phyloP scores from a whole-genome alignment of 805 yeast genomes.

The Cephaloascus albidus region DNA sequence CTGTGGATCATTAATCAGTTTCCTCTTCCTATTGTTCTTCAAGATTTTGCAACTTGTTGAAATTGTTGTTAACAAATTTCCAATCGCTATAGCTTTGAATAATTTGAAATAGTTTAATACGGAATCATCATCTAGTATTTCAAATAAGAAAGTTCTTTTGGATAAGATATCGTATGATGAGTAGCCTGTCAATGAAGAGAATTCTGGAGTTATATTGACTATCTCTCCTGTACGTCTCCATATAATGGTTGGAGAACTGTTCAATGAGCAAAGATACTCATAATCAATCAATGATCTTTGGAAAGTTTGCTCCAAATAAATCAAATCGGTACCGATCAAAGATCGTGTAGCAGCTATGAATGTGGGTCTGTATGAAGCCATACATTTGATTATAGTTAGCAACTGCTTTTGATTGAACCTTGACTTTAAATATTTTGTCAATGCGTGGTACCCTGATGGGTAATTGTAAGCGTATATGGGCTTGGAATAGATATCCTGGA shows the following conservation, averaged over 20 bases:
- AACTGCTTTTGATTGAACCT: constrained; percentile 34
- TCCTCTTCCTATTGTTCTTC: constrained; percentile 12
- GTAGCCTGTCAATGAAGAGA: constrained; percentile 61
- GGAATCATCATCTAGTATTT: constrained; percentile 73
- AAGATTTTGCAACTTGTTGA: constrained; percentile 36
- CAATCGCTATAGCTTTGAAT: constrained; percentile 67
- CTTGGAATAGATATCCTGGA: constrained; percentile 38
- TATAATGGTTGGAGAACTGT: constrained; percentile 72
- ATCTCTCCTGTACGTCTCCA: constrained; percentile 87
- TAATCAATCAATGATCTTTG: constrained; percentile 34
- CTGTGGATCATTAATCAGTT: constrained; percentile 4
- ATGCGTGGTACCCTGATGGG: constrained; percentile 53
- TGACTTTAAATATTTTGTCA: constrained; percentile 43
- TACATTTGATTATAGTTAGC: constrained; percentile 43
- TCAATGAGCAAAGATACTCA: constrained; percentile 33
- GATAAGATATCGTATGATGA: constrained; percentile 46
- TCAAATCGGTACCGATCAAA: constrained; percentile 60
- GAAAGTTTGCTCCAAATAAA: constrained; percentile 37
- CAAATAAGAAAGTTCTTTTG: constrained; percentile 61
- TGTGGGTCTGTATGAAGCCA: constrained; percentile 65
- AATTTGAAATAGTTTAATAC: constrained; percentile 64
- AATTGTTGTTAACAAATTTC: constrained; percentile 45
- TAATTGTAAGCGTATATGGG: constrained; percentile 45
- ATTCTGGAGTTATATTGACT: constrained; percentile 68
- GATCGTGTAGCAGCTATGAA: constrained; percentile 71